Base-by-base conservation (phyloP, 2,329 filamentous ascomycete genomes). In the Sphaerulina vaccinii region DNA sequence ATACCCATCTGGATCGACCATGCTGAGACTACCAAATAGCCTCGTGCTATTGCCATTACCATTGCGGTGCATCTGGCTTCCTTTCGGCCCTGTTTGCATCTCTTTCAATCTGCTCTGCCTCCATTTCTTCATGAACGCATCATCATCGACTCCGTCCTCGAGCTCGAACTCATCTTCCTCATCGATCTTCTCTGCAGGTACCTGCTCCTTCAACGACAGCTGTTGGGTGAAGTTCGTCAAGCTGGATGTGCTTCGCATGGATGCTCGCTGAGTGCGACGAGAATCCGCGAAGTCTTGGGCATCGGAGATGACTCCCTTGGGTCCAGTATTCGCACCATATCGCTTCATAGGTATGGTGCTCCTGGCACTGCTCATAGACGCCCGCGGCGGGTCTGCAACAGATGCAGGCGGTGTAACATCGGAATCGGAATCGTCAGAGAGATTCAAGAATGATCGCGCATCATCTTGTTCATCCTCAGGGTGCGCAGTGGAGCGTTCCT, bases 1-100 rank as follows among this genome's bases (percentile, higher is more conserved):
- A 65, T 95, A 99, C 15, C 91, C 93, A 58, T 87, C 77, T 6
- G 90, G 92, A 75, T 97, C 91, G 1, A 97, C 93, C 53, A 83
- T 80, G 56, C 91, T 86, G 57, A 97, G 75, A 10, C 80, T 81
- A 18, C 93, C 93, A 68, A 87, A 97, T 52, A 86, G 78, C 59
- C 88, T 78, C 58, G 87, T 81, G 62, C 86, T 61, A 16, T 57
- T 59, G 33, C 57, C 48, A 38, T 57, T 59, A 19, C 49, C 8
- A 55, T 52, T 43, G 15, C 51, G 55, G 40, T 64, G 60, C 52
- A 64, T 68, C 86, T 92, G 46, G 83, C 86, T 64, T 85, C 82
- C 64, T 87, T 78, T 56, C 78, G 87, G 56, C 61, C 79, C 79
- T 42, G 52, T 63, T 81, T 74, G 69, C 46, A 97, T 77, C 74